phyloP scores from a whole-genome alignment of 352 stramenopile genomes.

The Phytophthora pseudosyringae region DNA sequence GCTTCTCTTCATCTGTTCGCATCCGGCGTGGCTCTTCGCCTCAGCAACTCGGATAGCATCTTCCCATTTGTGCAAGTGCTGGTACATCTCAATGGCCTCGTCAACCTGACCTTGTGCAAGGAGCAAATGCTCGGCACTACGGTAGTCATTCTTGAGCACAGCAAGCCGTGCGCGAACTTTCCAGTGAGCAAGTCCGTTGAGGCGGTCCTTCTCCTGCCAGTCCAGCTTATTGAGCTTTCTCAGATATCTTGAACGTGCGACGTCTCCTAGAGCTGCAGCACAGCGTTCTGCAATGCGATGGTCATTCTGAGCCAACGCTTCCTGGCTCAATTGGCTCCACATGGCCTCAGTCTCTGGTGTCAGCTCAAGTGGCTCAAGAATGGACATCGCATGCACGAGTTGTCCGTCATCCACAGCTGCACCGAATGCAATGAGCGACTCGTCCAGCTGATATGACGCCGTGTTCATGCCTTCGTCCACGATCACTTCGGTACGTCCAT shows the following conservation, averaged over 20 bases:
- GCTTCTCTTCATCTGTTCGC: constrained; percentile 89
- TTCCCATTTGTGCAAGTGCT: constrained; percentile 94
- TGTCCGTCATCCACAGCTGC: constrained; percentile 93
- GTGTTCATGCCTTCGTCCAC: constrained; percentile 96
- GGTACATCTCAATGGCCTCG: constrained; percentile 96
- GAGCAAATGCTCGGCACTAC: constrained; percentile 91
- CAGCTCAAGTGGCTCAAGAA: constrained; percentile 92
- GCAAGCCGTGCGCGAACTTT: constrained; percentile 84
- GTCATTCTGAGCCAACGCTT: constrained; percentile 88
- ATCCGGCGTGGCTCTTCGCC: constrained; percentile 71
- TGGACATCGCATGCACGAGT: constrained; percentile 92
- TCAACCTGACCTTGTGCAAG: constrained; percentile 92
- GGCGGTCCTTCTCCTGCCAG: constrained; percentile 76
- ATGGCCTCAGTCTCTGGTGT: constrained; percentile 93
- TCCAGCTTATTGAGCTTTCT: constrained; percentile 92
- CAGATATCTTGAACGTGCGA: constrained; percentile 89
- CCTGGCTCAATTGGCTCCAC: constrained; percentile 92
- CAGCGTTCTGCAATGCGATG: constrained; percentile 92
- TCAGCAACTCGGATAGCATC: constrained; percentile 94
- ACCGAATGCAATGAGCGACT: constrained; percentile 94
- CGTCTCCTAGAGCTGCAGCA: constrained; percentile 91
- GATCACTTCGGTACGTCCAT: constrained; percentile 94
- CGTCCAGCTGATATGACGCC: constrained; percentile 92
- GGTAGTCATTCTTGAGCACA: constrained; percentile 92
- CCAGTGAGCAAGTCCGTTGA: constrained; percentile 86